phyloP scores from a whole-genome alignment of 2,329 filamentous ascomycete species.

The Aspergillus awamori region DNA sequence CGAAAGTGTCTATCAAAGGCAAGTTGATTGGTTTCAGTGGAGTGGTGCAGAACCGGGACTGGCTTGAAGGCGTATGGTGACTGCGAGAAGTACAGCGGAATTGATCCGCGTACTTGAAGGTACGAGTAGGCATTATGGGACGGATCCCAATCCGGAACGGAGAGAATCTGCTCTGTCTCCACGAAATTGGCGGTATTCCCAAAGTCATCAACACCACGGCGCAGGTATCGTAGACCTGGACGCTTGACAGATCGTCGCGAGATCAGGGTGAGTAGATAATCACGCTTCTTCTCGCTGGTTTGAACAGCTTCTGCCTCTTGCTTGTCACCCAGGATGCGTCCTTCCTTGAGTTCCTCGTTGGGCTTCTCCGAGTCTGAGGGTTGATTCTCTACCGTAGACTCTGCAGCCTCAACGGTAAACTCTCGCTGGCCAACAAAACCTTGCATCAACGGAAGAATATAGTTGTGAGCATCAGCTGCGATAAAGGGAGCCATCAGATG shows the following conservation, averaged over 20 bases:
- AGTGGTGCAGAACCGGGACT: conserved; percentile 78
- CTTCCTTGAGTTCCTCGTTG: conserved; percentile 27
- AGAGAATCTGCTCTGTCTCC: conserved; percentile 93
- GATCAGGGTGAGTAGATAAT: conserved; percentile 82
- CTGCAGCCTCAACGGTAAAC: conserved; percentile 69
- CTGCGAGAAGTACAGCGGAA: conserved; percentile 93
- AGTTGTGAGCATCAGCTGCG: conserved; percentile 68
- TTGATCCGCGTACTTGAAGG: conserved; percentile 84
- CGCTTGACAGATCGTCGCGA: conserved; percentile 86
- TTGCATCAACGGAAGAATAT: conserved; percentile 84
- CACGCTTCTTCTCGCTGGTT: conserved; percentile 36
- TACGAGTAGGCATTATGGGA: conserved; percentile 74
- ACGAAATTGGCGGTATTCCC: conserved; percentile 88
- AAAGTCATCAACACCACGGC: conserved; percentile 86
- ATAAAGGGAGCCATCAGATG: conserved; percentile 74
- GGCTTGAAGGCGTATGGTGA: conserved; percentile 93
- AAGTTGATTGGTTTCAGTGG: conserved; percentile 72
- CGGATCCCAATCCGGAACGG: conserved; percentile 66
- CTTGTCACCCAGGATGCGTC: conserved; percentile 48
- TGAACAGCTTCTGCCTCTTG: conserved; percentile 32
- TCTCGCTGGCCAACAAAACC: conserved; percentile 87
- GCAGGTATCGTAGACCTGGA: conserved; percentile 85
- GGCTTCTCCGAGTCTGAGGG: conserved; percentile 14
- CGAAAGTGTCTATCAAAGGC: conserved; percentile 82
- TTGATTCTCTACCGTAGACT: conserved; percentile 40